Evolutionary conservation across 1,139 yeast genomes (phyloP).

Genomic region (Kurtzmaniella quercitrusa): DNA sequence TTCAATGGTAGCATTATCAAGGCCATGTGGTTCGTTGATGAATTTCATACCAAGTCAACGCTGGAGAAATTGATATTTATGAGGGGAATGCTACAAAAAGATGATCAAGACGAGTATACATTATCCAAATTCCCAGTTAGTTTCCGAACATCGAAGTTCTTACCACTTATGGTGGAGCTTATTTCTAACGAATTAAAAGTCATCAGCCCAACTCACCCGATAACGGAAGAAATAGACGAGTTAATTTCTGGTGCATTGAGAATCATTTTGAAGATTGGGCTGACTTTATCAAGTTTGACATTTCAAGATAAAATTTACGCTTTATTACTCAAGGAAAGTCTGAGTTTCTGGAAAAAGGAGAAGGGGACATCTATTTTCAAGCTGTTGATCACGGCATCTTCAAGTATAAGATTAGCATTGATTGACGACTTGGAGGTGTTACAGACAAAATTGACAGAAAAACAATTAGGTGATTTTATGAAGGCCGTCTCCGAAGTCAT

Average conservation of each 20-base stretch:
- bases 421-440: slow-evolving; percentile 55
- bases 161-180: slow-evolving; percentile 58
- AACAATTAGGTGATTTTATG: slow-evolving; percentile 33
- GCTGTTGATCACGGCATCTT: slow-evolving; percentile 36
- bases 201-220: slow-evolving; percentile 7
- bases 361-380: slow-evolving; percentile 22
- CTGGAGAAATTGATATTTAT: slow-evolving; percentile 70
- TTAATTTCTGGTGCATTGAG: slow-evolving; percentile 53
- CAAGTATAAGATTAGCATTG: slow-evolving; percentile 36
- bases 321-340: slow-evolving; percentile 25
- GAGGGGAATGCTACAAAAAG: slow-evolving; percentile 49
- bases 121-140: slow-evolving; percentile 68
- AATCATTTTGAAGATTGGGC: slow-evolving; percentile 62
- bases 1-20: slow-evolving; percentile 82
- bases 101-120: slow-evolving; percentile 27
- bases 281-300: slow-evolving; percentile 65
- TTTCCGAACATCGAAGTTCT: slow-evolving; percentile 66
- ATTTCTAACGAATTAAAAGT: slow-evolving; percentile 32
- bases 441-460: slow-evolving; percentile 48
- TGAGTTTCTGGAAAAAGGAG: slow-evolving; percentile 34
- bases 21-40: slow-evolving; percentile 80
- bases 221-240: slow-evolving; percentile 18
- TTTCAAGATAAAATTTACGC: slow-evolving; percentile 67
- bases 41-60: slow-evolving; percentile 68
- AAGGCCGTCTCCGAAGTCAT: slow-evolving; percentile 27